Evolutionary conservation across 805 yeast genomes (phyloP).

Genomic region (Candida vaughaniae): DNA sequence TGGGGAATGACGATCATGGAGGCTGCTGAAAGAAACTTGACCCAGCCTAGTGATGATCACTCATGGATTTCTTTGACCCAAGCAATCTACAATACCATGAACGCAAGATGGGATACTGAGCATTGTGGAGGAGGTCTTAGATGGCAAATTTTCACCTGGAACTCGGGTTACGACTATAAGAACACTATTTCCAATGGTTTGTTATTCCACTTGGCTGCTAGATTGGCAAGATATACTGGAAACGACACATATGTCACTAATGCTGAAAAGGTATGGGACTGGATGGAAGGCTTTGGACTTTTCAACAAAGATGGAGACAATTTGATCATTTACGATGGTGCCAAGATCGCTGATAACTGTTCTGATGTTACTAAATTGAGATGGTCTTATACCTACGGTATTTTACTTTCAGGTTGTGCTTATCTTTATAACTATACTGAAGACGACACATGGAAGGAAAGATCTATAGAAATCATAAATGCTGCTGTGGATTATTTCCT

Average conservation of each 20-base stretch:
- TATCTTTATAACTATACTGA: constrained; percentile 63
- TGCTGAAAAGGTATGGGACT: constrained; percentile 74
- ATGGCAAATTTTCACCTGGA: constrained; percentile 97
- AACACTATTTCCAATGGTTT: constrained; percentile 91
- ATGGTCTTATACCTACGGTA: constrained; percentile 75
- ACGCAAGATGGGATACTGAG: constrained; percentile 75
- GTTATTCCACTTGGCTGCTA: constrained; percentile 80
- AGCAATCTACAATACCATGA: constrained; percentile 90
- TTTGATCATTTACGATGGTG: constrained; percentile 56
- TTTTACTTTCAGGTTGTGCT: constrained; percentile 66
- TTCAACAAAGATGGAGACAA: constrained; percentile 20
- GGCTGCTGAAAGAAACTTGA: constrained; percentile 46
- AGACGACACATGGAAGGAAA: constrained; percentile 41
- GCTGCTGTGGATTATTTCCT: constrained; percentile 45
- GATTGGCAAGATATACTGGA: constrained; percentile 79
- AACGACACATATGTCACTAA: constrained; percentile 73
- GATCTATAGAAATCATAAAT: constrained; percentile 34
- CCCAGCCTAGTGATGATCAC: constrained; percentile 56
- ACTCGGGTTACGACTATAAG: constrained; percentile 90
- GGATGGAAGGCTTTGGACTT: constrained; percentile 58
- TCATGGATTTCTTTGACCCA: constrained; percentile 84
- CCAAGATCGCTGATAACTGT: constrained; percentile 46
- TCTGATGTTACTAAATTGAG: constrained; percentile 46
- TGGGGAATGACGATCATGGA: constrained; percentile 49
- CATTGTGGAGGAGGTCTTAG: constrained; percentile 86